These are phyloP conservation scores for Suillus subaureus DNA, from an alignment of 768 basidiomycete genomes.

Conservation along the genomic window DNA sequence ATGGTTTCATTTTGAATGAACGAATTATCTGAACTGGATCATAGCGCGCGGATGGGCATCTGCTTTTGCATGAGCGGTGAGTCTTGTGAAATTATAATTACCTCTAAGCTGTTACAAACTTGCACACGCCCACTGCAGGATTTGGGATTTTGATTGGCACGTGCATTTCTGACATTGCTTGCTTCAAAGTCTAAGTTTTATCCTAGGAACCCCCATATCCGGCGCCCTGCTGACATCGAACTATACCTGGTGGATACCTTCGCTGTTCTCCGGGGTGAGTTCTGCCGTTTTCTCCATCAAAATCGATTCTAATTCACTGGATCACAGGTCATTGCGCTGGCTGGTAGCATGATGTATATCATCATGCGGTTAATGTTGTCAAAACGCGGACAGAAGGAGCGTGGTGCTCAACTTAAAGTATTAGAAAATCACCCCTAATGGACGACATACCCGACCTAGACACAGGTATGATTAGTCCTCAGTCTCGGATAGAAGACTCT, in stretches of 20 bases:
- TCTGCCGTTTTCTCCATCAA: not conserved
- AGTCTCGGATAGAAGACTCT: too few species aligned
- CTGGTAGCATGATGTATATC: not conserved
- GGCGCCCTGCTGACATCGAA: constrained; percentile 54
- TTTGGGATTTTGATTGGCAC: constrained; percentile 23
- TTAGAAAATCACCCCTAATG: not conserved
- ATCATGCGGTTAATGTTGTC: not conserved
- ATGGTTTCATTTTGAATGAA: not conserved
- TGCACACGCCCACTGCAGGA: constrained; percentile 4
- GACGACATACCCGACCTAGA: too few species aligned
- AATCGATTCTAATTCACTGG: not conserved
- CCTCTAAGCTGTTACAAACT: not conserved
- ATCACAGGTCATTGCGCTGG: not conserved
- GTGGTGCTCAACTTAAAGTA: not conserved
- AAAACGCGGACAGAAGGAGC: not conserved
- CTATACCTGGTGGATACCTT: constrained; percentile 59
- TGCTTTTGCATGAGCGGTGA: constrained; percentile 9
- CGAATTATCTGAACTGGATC: not conserved
- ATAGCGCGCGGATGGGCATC: constrained; percentile 32
- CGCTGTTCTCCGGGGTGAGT: constrained; percentile 49
- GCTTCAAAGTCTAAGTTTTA: not conserved
- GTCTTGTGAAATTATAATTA: not conserved
- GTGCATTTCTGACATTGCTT: constrained; percentile 13
- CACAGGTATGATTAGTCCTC: too few species aligned
- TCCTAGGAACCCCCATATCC: constrained; percentile 53